Evolutionary conservation across 2,329 filamentous ascomycete species (phyloP).

Genomic region (Albophoma yamanashiensis): DNA sequence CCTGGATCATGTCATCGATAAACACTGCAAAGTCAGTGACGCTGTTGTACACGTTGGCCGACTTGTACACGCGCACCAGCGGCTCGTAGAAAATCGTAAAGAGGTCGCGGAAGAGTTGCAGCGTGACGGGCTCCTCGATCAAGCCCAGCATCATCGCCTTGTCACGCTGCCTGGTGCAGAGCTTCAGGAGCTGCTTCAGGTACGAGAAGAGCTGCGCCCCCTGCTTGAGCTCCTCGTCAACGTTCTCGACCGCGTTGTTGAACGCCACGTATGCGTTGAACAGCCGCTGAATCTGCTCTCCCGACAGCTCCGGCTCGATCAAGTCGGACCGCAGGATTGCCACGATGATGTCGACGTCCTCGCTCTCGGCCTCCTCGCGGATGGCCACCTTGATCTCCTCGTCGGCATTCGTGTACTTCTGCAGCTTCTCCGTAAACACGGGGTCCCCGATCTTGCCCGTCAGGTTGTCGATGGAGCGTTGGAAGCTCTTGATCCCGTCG

Average conservation of each 20-base stretch:
- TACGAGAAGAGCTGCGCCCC: constrained; percentile 89
- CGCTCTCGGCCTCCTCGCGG: constrained; percentile 58
- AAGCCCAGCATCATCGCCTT: constrained; percentile 96
- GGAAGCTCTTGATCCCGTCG: constrained; percentile 79
- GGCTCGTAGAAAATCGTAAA: constrained; percentile 99
- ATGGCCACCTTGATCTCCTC: constrained; percentile 67
- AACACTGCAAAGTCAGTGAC: constrained; percentile 95
- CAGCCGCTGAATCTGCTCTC: constrained; percentile 69
- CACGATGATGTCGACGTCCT: constrained; percentile 77
- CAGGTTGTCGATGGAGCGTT: constrained; percentile 75
- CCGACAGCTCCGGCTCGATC: constrained; percentile 58
- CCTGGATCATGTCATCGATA: constrained; percentile 82
- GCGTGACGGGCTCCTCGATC: constrained; percentile 92
- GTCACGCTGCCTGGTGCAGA: constrained; percentile 82
- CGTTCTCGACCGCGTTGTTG: constrained; percentile 85
- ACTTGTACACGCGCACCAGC: constrained; percentile 94
- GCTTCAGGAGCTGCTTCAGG: constrained; percentile 87
- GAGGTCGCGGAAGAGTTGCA: constrained; percentile 90
- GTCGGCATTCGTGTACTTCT: constrained; percentile 64
- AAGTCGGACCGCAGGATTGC: constrained; percentile 72
- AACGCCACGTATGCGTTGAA: constrained; percentile 96
- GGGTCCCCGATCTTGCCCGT: constrained; percentile 70
- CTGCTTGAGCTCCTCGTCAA: constrained; percentile 79
- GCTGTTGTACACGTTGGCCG: constrained; percentile 93
- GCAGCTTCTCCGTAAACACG: constrained; percentile 70